A percentile compares a stretch with the other conserved stretches of the same genome.
Evolutionary conservation across 441 rosid genomes (phyloP).

Genomic region (Mallotus repandus): DNA sequence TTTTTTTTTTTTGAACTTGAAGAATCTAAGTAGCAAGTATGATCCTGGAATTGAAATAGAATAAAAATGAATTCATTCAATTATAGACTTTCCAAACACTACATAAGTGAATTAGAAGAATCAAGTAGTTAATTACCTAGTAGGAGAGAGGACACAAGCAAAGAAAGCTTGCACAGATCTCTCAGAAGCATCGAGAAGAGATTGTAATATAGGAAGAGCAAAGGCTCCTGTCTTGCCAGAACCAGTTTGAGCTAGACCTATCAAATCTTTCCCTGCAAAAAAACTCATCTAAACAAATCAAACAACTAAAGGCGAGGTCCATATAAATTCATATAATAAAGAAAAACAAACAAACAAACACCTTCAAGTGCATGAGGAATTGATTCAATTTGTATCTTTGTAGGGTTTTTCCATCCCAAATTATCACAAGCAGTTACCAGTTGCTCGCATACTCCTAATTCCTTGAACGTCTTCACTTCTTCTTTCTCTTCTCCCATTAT

Average conservation of each 20-base stretch:
- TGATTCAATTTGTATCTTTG: conserved; percentile 83
- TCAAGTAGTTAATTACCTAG: conserved; percentile 37
- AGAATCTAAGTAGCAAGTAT: too few relatives aligned
- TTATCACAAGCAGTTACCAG: conserved; percentile 71
- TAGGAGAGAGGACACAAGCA: conserved; percentile 91
- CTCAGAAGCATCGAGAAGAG: conserved; percentile 62
- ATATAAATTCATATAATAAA: background rate
- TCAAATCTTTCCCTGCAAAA: conserved; percentile 80
- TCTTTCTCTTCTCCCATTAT: conserved; percentile 39
- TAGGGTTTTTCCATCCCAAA: conserved; percentile 71
- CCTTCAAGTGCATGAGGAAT: conserved; percentile 88
- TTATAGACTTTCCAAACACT: too few relatives aligned
- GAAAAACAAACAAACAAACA: background rate
- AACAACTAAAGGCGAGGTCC: background rate
- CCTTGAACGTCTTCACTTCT: conserved; percentile 67
- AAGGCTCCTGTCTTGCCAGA: conserved; percentile 98
- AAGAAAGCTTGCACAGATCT: conserved; percentile 75
- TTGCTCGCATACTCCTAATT: conserved; percentile 69
- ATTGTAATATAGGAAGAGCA: conserved; percentile 84
- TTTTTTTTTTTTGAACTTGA: too few relatives aligned
- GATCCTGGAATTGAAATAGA: too few relatives aligned
- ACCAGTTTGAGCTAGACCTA: conserved; percentile 95
- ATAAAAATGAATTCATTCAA: too few relatives aligned
- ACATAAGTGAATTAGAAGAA: background rate
- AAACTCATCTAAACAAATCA: too few relatives aligned